Percentiles rank a stretch among this genome's conserved stretches.
Conservation (phyloP, 176 grass and related monocot genomes). For the Eleusine coracana region DNA sequence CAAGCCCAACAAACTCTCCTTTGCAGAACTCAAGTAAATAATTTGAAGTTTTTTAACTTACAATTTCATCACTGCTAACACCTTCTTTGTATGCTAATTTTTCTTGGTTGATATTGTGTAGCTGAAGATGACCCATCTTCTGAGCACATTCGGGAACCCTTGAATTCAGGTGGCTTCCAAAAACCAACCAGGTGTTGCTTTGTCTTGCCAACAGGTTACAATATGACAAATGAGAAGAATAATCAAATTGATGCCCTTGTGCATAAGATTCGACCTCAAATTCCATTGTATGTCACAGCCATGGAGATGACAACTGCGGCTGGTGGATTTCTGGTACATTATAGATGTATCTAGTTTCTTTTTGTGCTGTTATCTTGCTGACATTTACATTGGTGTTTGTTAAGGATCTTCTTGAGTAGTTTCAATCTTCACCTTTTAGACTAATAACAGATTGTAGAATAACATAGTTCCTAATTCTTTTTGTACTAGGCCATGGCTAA, state of each 20-base stretch:
- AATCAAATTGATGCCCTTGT: not conserved
- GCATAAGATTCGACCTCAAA: conserved; percentile 25
- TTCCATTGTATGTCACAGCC: conserved; percentile 34
- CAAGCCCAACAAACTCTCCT: not conserved
- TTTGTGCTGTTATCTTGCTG: not conserved
- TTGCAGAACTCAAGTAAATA: conserved; percentile 20
- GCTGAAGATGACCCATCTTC: conserved; percentile 24
- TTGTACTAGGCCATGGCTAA: conserved; percentile 21
- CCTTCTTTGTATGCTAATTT: not conserved
- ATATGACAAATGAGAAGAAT: conserved; percentile 20
- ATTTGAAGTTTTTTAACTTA: not conserved
- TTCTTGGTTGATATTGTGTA: conserved; percentile 23
- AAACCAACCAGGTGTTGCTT: not conserved
- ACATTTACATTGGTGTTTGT: not conserved
- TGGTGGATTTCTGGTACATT: conserved; percentile 32
- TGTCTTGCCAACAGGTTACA: conserved; percentile 17
- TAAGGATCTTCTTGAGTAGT: not conserved
- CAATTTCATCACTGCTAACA: not conserved
- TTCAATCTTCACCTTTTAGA: not conserved
- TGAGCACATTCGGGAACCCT: conserved; percentile 17
- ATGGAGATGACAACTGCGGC: not conserved
- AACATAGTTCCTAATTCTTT: not conserved
- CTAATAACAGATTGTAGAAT: not conserved
- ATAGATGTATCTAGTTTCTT: not conserved
- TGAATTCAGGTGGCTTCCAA: conserved; percentile 2